Conservation (phyloP, 208 protist genomes). For the Leishmania gerbilli region DNA sequence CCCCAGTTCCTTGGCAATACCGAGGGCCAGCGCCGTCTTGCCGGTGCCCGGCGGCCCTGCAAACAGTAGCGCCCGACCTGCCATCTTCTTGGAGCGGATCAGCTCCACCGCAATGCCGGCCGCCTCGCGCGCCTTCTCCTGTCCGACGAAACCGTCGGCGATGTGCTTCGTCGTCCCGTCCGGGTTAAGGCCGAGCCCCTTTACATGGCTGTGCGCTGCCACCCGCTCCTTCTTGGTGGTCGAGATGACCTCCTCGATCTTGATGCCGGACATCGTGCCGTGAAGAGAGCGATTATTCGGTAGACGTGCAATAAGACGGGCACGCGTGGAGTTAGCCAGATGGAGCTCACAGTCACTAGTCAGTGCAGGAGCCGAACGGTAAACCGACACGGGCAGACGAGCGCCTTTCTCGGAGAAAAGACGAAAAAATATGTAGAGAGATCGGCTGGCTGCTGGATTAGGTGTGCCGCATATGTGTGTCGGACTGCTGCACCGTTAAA, state of each 20-base stretch:
- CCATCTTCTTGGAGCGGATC: constrained; percentile 99
- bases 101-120: constrained; percentile 98
- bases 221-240: constrained; percentile 97
- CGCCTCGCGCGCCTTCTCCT: constrained; percentile 97
- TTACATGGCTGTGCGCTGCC: constrained; percentile 98
- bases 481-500: neutral
- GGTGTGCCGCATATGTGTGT: neutral
- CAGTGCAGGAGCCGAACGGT: neutral
- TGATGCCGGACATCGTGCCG: constrained; percentile 83
- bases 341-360: neutral
- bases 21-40: constrained; percentile 98
- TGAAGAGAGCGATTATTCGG: neutral
- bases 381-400: neutral
- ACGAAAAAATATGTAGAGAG: neutral
- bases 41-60: constrained; percentile 99
- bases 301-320: neutral
- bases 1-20: constrained; percentile 99
- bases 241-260: constrained; percentile 97
- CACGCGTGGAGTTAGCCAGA: neutral
- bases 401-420: neutral
- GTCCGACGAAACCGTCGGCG: constrained; percentile 98
- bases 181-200: constrained; percentile 97
- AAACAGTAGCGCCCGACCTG: constrained; percentile 99
- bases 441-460: neutral
- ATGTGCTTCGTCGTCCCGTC: constrained; percentile 86